Percentiles rank a stretch among this genome's conserved stretches.
These are phyloP conservation scores for Wickerhamomyces pijperi DNA, from an alignment of 805 yeast species.

Conservation along the genomic window DNA sequence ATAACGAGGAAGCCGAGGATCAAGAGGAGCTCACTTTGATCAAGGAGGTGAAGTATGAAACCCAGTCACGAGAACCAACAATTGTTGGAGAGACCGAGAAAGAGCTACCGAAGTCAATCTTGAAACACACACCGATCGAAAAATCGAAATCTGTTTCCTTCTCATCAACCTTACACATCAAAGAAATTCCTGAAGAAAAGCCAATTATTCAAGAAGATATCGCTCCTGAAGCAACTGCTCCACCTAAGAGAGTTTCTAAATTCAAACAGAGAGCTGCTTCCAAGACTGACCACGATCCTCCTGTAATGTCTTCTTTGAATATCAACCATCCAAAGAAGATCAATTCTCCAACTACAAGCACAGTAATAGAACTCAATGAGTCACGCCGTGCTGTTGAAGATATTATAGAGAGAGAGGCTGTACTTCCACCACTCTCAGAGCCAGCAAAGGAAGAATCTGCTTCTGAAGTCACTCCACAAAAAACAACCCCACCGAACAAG, in stretches of 20 bases:
- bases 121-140: slow-evolving; percentile 3
- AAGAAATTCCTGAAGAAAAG: slow-evolving; percentile 38
- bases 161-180: slow-evolving; percentile 39
- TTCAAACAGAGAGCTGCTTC: slow-evolving; percentile 12
- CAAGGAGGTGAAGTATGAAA: too few relatives aligned
- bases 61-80: too few relatives aligned
- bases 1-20: slow-evolving; percentile 18
- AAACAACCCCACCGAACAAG: too few relatives aligned
- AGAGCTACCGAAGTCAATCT: background rate
- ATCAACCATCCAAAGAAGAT: background rate
- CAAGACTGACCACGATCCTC: background rate
- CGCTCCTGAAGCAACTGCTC: background rate
- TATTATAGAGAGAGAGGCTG: background rate
- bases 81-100: too few relatives aligned
- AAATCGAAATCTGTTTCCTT: slow-evolving; percentile 41
- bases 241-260: slow-evolving; percentile 15
- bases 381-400: too few relatives aligned
- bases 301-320: background rate
- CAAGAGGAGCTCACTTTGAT: background rate
- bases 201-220: background rate
- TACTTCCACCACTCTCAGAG: too few relatives aligned
- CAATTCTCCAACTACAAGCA: too few relatives aligned
- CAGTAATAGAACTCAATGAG: too few relatives aligned
- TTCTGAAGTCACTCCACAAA: too few relatives aligned
- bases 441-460: too few relatives aligned